Evolutionary conservation across 2,329 filamentous ascomycete species (phyloP), one percentile per base, ranked within the genome.

Genomic region (Parascedosporium putredinis): DNA sequence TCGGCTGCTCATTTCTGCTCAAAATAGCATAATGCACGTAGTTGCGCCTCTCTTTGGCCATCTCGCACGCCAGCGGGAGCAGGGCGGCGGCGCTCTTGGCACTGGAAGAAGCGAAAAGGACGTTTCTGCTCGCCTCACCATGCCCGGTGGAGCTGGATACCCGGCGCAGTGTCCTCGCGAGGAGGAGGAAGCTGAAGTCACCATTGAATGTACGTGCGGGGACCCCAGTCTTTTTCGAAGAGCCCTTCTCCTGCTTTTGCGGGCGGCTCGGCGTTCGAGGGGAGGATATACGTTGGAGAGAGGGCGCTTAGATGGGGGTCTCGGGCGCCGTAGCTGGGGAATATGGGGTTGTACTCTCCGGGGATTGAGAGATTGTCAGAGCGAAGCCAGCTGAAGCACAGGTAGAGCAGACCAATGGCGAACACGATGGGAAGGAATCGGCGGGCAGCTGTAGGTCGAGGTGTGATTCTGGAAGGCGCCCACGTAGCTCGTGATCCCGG

Each of bases 51-150:
- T 81, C 75, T 20, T 64, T 64, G 5, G 82, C 83, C 90, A 96
- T 96, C 58, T 87, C 79, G 64, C 93, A 97, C 5, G 90, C 88
- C 60, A 95, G 72, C 1, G 89, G 88, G 27, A 95, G 69, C 49
- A 96, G 63, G 27, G 77, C 76, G 0, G 86, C 76, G 14, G 82
- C 79, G 60, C 87, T 93, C 62, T 78, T 78, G 47, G 94, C 66
- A 53, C 76, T 89, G 0, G 86, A 83, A 3, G 86, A 82, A 4
- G 83, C 84, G 61, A 95, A 95, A 3, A 96, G 65, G 14, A 95
- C 75, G 58, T 89, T 89, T 47, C 76, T 76, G 59, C 86, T 87
- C 33, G 67, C 61, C 27, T 43, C 29, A 1, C 24, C 12, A 8
- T 31, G 8, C 4, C 81, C 81, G 23, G 69, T 67, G 0, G 78